Evolutionary conservation across 1,284 basidiomycete genomes (phyloP).

Genomic region (Wallemia hederae): DNA sequence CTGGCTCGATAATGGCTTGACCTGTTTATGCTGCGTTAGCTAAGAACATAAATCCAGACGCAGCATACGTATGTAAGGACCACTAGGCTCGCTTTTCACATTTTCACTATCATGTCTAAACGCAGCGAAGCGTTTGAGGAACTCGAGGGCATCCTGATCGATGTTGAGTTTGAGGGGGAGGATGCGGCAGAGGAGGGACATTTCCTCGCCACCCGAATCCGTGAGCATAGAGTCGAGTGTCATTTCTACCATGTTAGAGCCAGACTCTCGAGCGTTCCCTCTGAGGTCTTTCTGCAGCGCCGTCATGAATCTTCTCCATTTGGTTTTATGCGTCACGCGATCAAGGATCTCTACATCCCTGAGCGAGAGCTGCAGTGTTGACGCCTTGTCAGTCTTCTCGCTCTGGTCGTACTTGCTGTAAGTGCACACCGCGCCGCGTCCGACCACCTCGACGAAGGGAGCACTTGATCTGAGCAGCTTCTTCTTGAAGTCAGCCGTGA

Average conservation of each 20-base stretch:
- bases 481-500: slow-evolving; percentile 12
- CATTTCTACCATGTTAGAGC: slow-evolving; percentile 51
- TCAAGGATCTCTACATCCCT: slow-evolving; percentile 65
- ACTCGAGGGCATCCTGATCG: slow-evolving; percentile 93
- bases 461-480: slow-evolving; percentile 43
- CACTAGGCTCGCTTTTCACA: neutral
- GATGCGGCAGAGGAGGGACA: slow-evolving; percentile 21
- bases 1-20: slow-evolving; percentile 61
- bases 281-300: slow-evolving; percentile 46
- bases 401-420: neutral
- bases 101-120: slow-evolving; percentile 30
- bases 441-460: slow-evolving; percentile 33
- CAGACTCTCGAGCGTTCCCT: slow-evolving; percentile 61
- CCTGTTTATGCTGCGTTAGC: slow-evolving; percentile 20
- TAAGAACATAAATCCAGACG: slow-evolving; percentile 6
- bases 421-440: neutral
- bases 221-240: neutral
- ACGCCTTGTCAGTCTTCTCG: slow-evolving; percentile 25
- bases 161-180: slow-evolving; percentile 72
- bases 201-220: neutral
- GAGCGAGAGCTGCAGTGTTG: slow-evolving; percentile 33
- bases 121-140: slow-evolving; percentile 81
- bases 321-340: slow-evolving; percentile 62
- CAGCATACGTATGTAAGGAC: neutral
- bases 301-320: slow-evolving; percentile 90